These are phyloP conservation scores for Podaxis sp. DNA, from an alignment of 768 basidiomycete genomes.

Conservation along the genomic window DNA sequence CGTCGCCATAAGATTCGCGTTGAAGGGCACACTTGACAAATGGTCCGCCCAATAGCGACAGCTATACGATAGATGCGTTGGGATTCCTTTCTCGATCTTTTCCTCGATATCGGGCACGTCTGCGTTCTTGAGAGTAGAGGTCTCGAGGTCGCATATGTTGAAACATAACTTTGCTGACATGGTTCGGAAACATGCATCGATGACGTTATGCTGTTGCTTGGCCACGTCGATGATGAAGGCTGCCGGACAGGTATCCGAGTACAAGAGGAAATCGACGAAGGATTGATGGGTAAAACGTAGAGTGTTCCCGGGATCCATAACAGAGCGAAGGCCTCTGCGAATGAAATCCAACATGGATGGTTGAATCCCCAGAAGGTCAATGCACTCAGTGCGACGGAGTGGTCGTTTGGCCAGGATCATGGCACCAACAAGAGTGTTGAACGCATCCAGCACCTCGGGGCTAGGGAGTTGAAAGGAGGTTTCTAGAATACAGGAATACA, in stretches of 20 bases:
- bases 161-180: constrained; percentile 31
- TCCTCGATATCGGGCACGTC: constrained; percentile 23
- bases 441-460: constrained; percentile 13
- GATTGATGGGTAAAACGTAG: constrained; percentile 25
- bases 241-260: constrained; percentile 13
- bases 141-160: constrained; percentile 32
- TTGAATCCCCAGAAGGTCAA: constrained; percentile 14
- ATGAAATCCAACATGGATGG: constrained; percentile 19
- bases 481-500: constrained; percentile 18
- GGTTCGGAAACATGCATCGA: constrained; percentile 20
- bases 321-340: constrained; percentile 20
- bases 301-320: constrained; percentile 15
- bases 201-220: constrained; percentile 20
- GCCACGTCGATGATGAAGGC: constrained; percentile 18
- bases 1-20: constrained; percentile 7
- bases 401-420: constrained; percentile 23
- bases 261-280: constrained; percentile 25
- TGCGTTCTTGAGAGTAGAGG: constrained; percentile 26
- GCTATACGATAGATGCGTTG: constrained; percentile 26
- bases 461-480: constrained; percentile 16
- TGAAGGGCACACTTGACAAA: constrained; percentile 11
- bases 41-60: constrained; percentile 31
- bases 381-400: constrained; percentile 13
- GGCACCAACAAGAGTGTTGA: constrained; percentile 20
- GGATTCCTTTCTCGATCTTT: constrained; percentile 21